These are phyloP conservation scores for Orbilia blumenaviensis DNA, from an alignment of 2,329 filamentous ascomycete genomes.

Conservation along the genomic window DNA sequence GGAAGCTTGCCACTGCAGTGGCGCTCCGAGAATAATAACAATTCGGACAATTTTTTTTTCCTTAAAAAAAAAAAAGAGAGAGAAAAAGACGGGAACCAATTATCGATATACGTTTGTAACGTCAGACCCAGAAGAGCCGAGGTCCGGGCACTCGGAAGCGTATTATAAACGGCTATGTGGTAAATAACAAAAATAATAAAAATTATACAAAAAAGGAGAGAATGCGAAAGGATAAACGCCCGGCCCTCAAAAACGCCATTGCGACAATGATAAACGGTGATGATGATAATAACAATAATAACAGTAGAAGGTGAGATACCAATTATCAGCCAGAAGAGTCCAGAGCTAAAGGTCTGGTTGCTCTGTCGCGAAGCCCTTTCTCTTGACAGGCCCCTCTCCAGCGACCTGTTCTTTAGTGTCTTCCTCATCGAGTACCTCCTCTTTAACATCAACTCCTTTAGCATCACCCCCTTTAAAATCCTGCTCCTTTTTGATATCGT, in stretches of 20 bases:
- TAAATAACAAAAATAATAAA: background rate
- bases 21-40: too few relatives aligned
- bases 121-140: too few relatives aligned
- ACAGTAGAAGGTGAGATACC: background rate
- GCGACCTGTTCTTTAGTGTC: background rate
- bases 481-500: constrained; percentile 26
- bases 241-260: background rate
- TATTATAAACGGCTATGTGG: background rate
- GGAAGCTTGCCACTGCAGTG: too few relatives aligned
- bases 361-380: background rate
- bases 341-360: background rate
- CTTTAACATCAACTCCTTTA: background rate
- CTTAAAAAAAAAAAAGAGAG: too few relatives aligned
- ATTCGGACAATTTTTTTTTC: too few relatives aligned
- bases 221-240: constrained; percentile 8
- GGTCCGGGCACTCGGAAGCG: constrained; percentile 18
- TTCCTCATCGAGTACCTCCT: background rate
- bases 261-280: background rate
- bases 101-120: too few relatives aligned
- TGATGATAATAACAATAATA: background rate
- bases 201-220: background rate
- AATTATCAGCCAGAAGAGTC: background rate
- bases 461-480: background rate
- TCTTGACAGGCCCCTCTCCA: background rate
- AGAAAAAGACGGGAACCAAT: too few relatives aligned